Evolutionary conservation across 2,329 filamentous ascomycete genomes (phyloP).

Genomic region (Apiospora arundinis): DNA sequence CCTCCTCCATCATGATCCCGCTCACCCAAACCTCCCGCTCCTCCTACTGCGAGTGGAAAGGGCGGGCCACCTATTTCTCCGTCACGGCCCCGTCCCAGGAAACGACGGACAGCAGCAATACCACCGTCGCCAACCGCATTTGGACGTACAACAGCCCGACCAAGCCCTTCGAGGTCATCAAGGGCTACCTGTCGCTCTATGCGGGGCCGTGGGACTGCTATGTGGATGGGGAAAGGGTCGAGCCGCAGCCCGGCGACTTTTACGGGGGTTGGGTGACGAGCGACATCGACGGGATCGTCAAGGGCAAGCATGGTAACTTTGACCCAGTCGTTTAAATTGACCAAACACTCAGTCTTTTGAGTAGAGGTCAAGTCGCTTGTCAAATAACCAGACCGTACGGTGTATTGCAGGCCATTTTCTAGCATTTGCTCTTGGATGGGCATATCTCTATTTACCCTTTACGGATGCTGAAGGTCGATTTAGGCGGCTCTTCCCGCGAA

Average conservation of each 20-base stretch:
- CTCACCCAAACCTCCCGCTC: conserved; percentile 51
- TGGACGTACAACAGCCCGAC: conserved; percentile 66
- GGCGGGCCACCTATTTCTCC: conserved; percentile 63
- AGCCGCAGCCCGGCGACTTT: conserved; percentile 66
- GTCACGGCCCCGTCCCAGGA: conserved; percentile 37
- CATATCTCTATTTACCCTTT: too few relatives aligned
- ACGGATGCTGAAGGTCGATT: too few relatives aligned
- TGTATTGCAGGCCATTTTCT: too few relatives aligned
- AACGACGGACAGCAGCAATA: conserved; percentile 36
- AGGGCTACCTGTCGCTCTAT: conserved; percentile 64
- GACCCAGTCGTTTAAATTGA: conserved; percentile 41
- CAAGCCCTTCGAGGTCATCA: conserved; percentile 56
- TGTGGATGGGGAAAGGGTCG: conserved; percentile 65
- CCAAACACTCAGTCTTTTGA: not conserved
- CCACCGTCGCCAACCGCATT: conserved; percentile 55
- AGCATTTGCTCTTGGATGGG: too few relatives aligned
- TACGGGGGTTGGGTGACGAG: conserved; percentile 70
- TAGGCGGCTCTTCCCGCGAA: too few relatives aligned
- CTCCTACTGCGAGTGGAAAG: conserved; percentile 67
- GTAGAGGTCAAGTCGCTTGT: not conserved
- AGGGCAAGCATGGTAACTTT: conserved; percentile 48
- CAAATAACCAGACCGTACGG: too few relatives aligned
- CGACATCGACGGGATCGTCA: conserved; percentile 61
- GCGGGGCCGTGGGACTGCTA: conserved; percentile 67
- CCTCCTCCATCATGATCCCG: conserved; percentile 52